These are phyloP conservation scores for Penicillium angulare DNA, from an alignment of 495 filamentous ascomycete species.

Conservation along the genomic window DNA sequence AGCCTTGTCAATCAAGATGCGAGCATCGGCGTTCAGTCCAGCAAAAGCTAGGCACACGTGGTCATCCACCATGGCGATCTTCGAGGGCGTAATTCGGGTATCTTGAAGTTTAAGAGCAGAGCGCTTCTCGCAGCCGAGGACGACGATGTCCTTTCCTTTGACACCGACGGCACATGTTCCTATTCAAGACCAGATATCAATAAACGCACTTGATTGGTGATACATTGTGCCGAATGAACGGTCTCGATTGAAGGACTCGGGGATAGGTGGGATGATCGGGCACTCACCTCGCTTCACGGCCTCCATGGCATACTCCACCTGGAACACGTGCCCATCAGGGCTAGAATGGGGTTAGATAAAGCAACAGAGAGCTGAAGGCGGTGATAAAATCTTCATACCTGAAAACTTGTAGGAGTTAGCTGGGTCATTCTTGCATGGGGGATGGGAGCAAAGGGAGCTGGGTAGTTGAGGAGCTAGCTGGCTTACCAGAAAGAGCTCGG, in stretches of 20 bases:
- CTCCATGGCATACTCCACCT: slow-evolving; percentile 98
- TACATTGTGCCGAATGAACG: too few species aligned
- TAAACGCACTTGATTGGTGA: neutral
- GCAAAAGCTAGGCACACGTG: slow-evolving; percentile 97
- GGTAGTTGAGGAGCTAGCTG: slow-evolving; percentile 25
- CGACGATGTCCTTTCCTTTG: slow-evolving; percentile 91
- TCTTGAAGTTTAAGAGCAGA: slow-evolving; percentile 99
- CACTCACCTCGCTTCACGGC: slow-evolving; percentile 90
- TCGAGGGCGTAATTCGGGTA: slow-evolving; percentile 97
- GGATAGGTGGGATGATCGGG: slow-evolving; percentile 2
- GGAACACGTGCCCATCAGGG: slow-evolving; percentile 98
- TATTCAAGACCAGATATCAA: slow-evolving; percentile 32
- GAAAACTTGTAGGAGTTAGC: slow-evolving; percentile 30
- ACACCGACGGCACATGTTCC: slow-evolving; percentile 98
- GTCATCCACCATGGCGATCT: slow-evolving; percentile 90
- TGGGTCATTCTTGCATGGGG: neutral
- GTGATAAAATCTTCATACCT: slow-evolving; percentile 14
- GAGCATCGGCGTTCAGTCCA: slow-evolving; percentile 93
- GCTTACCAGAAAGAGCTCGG: slow-evolving; percentile 89
- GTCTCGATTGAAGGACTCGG: too few species aligned
- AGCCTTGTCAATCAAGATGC: slow-evolving; percentile 96
- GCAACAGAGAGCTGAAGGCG: slow-evolving; percentile 14
- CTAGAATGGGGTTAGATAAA: slow-evolving; percentile 50
- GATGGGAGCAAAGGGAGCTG: slow-evolving; percentile 24
- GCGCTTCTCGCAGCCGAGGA: slow-evolving; percentile 96